Base-by-base conservation (phyloP, 2,329 filamentous ascomycete species). In the Venturia pyrina region DNA sequence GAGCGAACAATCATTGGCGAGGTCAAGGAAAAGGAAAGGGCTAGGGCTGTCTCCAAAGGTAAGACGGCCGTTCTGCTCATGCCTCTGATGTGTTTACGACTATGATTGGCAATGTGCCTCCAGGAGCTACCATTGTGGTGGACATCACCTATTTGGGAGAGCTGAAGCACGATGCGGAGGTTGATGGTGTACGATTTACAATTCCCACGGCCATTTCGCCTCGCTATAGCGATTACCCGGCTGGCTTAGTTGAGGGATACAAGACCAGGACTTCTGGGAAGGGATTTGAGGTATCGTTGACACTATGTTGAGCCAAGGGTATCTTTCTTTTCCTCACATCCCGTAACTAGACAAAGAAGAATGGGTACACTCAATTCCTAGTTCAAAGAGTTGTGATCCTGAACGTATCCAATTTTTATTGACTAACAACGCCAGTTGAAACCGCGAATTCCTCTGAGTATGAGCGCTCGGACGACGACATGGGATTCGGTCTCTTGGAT, bases 121-220 rank as follows among this genome's bases (percentile, higher is more conserved):
- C 83, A 0, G 80, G 79, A 0, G 81, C 82, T 19, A 81, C 78
- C 43, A 76, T 90, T 43, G 73, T 80, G 7, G 82, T 91, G 7
- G 80, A 87, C 13, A 84, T 91, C 65, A 84, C 79, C 0, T 90
- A 89, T 68, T 79, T 90, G 5, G 86, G 85, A 2, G 88, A 91
- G 72, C 79, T 91, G 65, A 89, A 89, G 75, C 86, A 90, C 69
- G 88, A 91, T 71, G 82, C 85, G 56, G 84, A 87, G 68, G 79
- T 83, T 3, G 86, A 91, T 70, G 87, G 87, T 6, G 78, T 89
- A 34, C 82, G 87, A 7, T 89, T 88, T 71, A 90, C 84, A 5
- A 83, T 92, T 5, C 89, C 89, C 0, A 89, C 83, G 0, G 76
- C 74, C 61, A 87, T 92, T 65, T 86, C 85, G 0, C 88, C 88